phyloP scores from a whole-genome alignment of 176 grass and related monocot genomes.

The Chrysopogon serrulatus region DNA sequence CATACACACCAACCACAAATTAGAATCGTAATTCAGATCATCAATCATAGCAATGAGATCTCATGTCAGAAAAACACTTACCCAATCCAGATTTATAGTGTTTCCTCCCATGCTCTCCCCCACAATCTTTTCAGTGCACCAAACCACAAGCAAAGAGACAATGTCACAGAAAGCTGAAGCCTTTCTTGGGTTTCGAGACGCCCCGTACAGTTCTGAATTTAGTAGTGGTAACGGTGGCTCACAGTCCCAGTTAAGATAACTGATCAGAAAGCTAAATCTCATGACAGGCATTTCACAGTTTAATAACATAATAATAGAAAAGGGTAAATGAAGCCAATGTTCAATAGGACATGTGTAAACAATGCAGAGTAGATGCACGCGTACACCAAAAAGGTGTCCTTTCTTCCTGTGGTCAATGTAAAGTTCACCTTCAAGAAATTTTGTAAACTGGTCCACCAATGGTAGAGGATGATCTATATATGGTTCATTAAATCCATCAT shows the following conservation, averaged over 20 bases:
- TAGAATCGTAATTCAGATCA: constrained; percentile 19
- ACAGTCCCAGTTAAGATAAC: constrained; percentile 16
- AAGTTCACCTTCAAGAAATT: constrained; percentile 22
- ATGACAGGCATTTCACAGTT: constrained; percentile 34
- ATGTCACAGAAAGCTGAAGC: constrained; percentile 19
- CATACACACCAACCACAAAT: not conserved
- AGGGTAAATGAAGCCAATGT: constrained; percentile 33
- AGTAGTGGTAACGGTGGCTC: constrained; percentile 26
- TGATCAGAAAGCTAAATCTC: constrained; percentile 32
- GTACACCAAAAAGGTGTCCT: constrained; percentile 9
- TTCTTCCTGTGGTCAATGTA: constrained; percentile 41
- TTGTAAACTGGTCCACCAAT: constrained; percentile 27
- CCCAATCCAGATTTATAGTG: constrained; percentile 28
- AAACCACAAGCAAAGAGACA: constrained; percentile 39
- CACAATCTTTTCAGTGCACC: constrained; percentile 45
- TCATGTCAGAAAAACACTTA: constrained; percentile 31
- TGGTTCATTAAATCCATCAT: constrained; percentile 2
- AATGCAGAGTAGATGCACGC: constrained; percentile 39
- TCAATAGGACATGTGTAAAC: constrained; percentile 35
- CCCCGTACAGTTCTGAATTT: constrained; percentile 31
- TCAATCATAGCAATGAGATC: constrained; percentile 32
- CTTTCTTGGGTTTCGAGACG: constrained; percentile 27
- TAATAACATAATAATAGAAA: constrained; percentile 21
- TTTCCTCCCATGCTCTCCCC: constrained; percentile 32
- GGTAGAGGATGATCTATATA: not conserved